Evolutionary conservation across 352 stramenopile genomes (phyloP).

Genomic region (Globisporangium recalcitrans): DNA sequence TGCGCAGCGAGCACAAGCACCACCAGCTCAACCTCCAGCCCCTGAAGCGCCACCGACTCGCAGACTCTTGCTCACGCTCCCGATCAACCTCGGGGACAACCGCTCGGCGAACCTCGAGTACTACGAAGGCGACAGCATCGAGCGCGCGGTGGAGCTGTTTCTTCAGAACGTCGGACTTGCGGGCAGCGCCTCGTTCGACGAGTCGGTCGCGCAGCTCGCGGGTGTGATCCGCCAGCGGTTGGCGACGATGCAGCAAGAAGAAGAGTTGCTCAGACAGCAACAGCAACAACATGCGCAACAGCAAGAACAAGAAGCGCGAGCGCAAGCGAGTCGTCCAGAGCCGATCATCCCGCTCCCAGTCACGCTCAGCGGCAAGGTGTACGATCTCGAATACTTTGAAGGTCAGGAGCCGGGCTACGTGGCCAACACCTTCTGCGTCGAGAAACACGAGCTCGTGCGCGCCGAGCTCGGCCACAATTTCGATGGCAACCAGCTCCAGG

Average conservation of each 20-base stretch:
- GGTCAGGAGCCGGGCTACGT: conserved; percentile 49
- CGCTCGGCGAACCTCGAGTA: conserved; percentile 47
- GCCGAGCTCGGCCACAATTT: conserved; percentile 48
- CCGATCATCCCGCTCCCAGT: conserved; percentile 56
- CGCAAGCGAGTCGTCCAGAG: conserved; percentile 10
- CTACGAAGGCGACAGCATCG: conserved; percentile 66
- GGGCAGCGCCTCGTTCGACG: conserved; percentile 30
- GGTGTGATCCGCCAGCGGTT: conserved; percentile 34
- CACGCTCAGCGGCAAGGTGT: conserved; percentile 45
- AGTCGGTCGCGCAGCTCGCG: conserved; percentile 39
- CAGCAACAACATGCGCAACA: conserved; percentile 8
- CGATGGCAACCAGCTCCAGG: conserved; percentile 46
- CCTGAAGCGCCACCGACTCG: conserved; percentile 9
- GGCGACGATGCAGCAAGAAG: conserved; percentile 13
- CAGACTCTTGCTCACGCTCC: conserved; percentile 37
- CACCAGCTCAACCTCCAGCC: neutral
- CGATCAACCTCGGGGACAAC: conserved; percentile 49
- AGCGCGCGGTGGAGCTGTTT: conserved; percentile 65
- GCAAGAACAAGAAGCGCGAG: conserved; percentile 1
- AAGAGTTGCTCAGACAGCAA: conserved; percentile 13
- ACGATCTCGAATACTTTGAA: conserved; percentile 62
- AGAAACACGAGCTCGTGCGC: conserved; percentile 59
- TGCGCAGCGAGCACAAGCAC: conserved; percentile 10
- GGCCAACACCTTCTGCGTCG: conserved; percentile 65
- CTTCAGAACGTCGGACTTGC: conserved; percentile 43